phyloP scores from a whole-genome alignment of 2,329 filamentous ascomycete genomes.

The Aspergillus spinulosporus region DNA sequence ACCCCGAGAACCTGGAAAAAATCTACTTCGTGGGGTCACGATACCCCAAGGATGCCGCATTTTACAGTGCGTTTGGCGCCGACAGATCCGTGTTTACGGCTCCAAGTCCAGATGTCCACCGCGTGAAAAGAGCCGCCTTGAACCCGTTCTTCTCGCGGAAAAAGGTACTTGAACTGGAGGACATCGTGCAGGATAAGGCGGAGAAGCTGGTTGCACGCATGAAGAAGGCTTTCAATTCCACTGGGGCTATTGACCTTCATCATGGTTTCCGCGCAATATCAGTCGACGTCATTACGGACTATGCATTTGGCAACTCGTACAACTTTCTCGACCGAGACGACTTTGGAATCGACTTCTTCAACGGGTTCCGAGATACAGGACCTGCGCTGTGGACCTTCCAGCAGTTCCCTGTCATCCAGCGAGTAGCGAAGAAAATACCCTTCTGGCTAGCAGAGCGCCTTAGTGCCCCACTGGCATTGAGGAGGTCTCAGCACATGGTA shows the following conservation, averaged over 20 bases:
- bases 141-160: constrained; percentile 34
- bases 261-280: constrained; percentile 29
- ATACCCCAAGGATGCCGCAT: constrained; percentile 27
- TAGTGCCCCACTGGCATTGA: constrained; percentile 16
- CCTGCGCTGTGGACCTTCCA: constrained; percentile 28
- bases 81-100: constrained; percentile 34
- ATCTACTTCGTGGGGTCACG: constrained; percentile 29
- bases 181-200: constrained; percentile 26
- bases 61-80: constrained; percentile 29
- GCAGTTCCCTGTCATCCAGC: constrained; percentile 23
- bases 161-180: constrained; percentile 27
- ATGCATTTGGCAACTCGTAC: constrained; percentile 28
- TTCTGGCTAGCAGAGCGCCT: constrained; percentile 21
- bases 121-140: constrained; percentile 30
- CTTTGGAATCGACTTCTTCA: constrained; percentile 25
- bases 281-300: constrained; percentile 33
- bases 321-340: constrained; percentile 21
- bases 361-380: constrained; percentile 23
- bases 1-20: constrained; percentile 27
- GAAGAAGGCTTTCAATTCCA: constrained; percentile 17
- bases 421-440: constrained; percentile 18
- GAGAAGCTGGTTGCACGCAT: constrained; percentile 27
- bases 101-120: constrained; percentile 28
- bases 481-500: constrained; percentile 21
- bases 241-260: constrained; percentile 24